phyloP scores from a whole-genome alignment of 345 rosid genomes.

The Nephelium lappaceum region DNA sequence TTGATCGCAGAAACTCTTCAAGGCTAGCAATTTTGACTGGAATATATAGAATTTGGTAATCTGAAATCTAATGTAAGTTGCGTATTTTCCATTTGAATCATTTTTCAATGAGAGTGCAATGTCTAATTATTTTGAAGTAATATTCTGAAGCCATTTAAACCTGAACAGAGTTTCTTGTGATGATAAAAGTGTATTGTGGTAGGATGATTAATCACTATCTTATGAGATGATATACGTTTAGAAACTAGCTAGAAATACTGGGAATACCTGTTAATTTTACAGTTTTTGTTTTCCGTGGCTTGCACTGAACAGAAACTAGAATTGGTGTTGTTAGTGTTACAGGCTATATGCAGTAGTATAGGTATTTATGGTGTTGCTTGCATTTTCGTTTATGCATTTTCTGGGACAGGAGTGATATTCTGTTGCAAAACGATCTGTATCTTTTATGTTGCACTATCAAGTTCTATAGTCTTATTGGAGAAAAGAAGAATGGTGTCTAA shows the following conservation, averaged over 20 bases:
- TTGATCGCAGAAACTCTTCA: background rate
- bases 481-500: slow-evolving; percentile 13
- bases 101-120: background rate
- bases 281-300: slow-evolving; percentile 1
- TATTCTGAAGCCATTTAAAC: background rate
- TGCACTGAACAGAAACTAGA: background rate
- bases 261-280: too few species aligned
- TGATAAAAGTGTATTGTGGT: background rate
- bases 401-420: background rate
- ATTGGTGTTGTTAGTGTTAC: background rate
- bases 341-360: background rate
- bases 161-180: background rate
- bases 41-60: background rate
- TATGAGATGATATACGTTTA: background rate
- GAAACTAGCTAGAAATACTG: background rate
- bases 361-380: background rate
- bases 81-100: background rate
- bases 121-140: background rate
- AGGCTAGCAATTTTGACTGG: background rate
- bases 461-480: background rate
- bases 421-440: background rate
- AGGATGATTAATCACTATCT: background rate
- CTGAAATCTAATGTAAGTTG: background rate
- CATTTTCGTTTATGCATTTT: background rate
- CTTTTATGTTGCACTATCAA: background rate